Percentiles rank a stretch among this genome's conserved stretches.
Conservation (phyloP, 164 flowering plant genomes). For the Berberis thunbergii region DNA sequence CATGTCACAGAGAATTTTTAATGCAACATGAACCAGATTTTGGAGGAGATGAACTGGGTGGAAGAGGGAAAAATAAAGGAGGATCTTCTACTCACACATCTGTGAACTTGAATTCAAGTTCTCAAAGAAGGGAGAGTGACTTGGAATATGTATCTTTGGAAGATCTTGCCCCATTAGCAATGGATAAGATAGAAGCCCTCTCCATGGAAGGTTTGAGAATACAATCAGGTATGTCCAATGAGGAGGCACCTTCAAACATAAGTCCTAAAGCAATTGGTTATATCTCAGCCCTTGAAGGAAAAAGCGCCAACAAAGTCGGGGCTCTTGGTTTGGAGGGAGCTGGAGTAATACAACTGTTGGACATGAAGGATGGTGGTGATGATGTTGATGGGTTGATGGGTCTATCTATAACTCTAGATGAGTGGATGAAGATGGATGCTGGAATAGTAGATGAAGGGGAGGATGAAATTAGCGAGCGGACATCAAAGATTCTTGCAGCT, state of each 20-base stretch:
- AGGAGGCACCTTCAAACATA: constrained; percentile 75
- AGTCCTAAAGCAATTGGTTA: constrained; percentile 53
- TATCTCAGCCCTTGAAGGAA: constrained; percentile 56
- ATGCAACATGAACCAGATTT: constrained; percentile 31
- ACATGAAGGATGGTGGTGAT: constrained; percentile 50
- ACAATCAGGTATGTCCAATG: constrained; percentile 79
- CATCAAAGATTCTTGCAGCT: constrained; percentile 75
- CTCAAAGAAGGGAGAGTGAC: constrained; percentile 18
- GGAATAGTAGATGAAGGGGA: constrained; percentile 62
- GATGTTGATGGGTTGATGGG: constrained; percentile 52
- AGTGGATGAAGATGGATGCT: constrained; percentile 88
- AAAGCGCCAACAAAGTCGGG: constrained; percentile 34
- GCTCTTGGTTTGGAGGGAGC: constrained; percentile 70
- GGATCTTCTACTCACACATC: constrained; percentile 23
- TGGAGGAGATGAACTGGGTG: constrained; percentile 11
- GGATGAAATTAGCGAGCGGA: constrained; percentile 53
- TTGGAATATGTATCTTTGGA: constrained; percentile 74
- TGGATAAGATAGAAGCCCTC: constrained; percentile 93
- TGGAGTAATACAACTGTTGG: constrained; percentile 71
- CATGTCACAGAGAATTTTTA: constrained; percentile 25
- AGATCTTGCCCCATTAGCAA: constrained; percentile 89
- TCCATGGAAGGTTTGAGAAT: constrained; percentile 90
- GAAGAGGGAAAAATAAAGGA: constrained; percentile 20
- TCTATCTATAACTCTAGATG: constrained; percentile 79
- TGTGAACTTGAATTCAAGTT: constrained; percentile 18